Percentiles rank a stretch among this genome's conserved stretches.
phyloP scores from a whole-genome alignment of 768 basidiomycete species.

The Suillus subalutaceus region DNA sequence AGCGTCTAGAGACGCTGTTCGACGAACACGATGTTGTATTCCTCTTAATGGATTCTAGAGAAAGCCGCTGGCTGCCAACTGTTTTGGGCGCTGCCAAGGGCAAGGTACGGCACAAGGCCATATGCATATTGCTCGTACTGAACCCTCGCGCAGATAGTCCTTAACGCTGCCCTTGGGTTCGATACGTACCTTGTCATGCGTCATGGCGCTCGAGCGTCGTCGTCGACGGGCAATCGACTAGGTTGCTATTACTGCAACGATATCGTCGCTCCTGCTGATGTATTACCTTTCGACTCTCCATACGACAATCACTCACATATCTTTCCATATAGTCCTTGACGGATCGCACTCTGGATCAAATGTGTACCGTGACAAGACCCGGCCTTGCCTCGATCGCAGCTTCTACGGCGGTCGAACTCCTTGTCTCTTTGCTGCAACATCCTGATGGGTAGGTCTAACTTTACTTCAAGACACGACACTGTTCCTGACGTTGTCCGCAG shows the following conservation, averaged over 20 bases:
- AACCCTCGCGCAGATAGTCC: slow-evolving; percentile 62
- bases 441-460: slow-evolving; percentile 67
- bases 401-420: slow-evolving; percentile 89
- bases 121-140: background rate
- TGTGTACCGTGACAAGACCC: slow-evolving; percentile 98
- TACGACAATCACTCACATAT: background rate
- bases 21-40: slow-evolving; percentile 90
- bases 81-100: slow-evolving; percentile 82
- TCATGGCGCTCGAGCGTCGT: slow-evolving; percentile 69
- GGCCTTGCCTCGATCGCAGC: slow-evolving; percentile 93
- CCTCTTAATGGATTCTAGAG: slow-evolving; percentile 97
- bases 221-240: slow-evolving; percentile 44
- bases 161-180: slow-evolving; percentile 95
- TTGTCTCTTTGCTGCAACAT: slow-evolving; percentile 88
- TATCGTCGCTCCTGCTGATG: slow-evolving; percentile 94
- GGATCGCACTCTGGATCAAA: slow-evolving; percentile 95
- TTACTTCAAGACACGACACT: background rate
- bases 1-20: slow-evolving; percentile 73
- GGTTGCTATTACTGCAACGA: slow-evolving; percentile 99
- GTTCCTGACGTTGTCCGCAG: slow-evolving; percentile 36
- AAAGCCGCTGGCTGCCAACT: slow-evolving; percentile 95
- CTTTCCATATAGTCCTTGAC: slow-evolving; percentile 55
- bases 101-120: slow-evolving; percentile 55
- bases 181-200: slow-evolving; percentile 98
- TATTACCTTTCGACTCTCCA: slow-evolving; percentile 39